Evolutionary conservation across 345 rosid species (phyloP).

Genomic region (Populus davidiana): DNA sequence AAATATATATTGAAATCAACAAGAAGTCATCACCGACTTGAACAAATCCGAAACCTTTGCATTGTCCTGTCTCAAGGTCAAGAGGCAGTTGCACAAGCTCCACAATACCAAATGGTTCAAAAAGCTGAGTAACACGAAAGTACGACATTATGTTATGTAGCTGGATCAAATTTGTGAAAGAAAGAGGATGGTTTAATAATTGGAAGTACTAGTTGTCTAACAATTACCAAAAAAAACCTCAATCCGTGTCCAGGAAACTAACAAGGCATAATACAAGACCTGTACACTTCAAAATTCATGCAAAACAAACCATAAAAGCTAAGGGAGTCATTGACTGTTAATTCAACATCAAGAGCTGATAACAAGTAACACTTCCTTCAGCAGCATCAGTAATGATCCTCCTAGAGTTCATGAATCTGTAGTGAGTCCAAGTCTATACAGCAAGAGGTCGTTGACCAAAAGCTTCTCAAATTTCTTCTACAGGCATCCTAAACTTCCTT

Average conservation of each 20-base stretch:
- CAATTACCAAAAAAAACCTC: background rate
- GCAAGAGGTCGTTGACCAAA: too few relatives aligned
- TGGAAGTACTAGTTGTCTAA: background rate
- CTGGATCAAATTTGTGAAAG: background rate
- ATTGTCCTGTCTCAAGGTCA: conserved; percentile 86
- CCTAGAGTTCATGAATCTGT: background rate
- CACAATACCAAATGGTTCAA: conserved; percentile 91
- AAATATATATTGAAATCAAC: conserved; percentile 9
- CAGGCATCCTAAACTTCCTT: background rate
- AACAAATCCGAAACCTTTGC: conserved; percentile 97
- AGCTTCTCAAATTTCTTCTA: background rate
- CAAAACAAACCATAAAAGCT: background rate
- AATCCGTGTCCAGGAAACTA: background rate
- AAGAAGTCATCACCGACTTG: conserved; percentile 52
- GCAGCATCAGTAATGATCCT: background rate
- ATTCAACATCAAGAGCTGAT: background rate
- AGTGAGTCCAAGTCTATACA: too few relatives aligned
- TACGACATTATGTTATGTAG: background rate
- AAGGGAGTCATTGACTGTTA: background rate
- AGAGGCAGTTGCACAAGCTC: conserved; percentile 94
- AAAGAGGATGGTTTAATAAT: background rate
- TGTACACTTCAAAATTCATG: background rate
- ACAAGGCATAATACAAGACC: background rate
- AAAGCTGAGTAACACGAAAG: conserved; percentile 46
- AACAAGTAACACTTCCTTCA: background rate